Evolutionary conservation across 768 basidiomycete genomes (phyloP).

Genomic region (Lactarius hatsudake): DNA sequence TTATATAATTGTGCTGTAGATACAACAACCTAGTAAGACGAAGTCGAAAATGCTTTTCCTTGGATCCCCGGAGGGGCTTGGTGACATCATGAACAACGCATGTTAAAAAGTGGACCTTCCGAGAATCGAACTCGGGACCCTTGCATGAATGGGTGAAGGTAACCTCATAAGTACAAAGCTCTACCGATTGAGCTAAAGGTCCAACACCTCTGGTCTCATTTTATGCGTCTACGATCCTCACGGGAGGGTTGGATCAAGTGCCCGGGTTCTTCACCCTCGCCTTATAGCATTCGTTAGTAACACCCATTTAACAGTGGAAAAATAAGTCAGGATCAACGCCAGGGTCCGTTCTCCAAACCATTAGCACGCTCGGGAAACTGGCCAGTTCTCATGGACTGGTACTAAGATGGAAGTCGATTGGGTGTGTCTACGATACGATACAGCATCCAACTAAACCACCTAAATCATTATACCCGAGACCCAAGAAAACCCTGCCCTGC

Average conservation of each 20-base stretch:
- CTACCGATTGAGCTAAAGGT: conserved; percentile 62
- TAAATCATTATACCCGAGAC: conserved; percentile 2
- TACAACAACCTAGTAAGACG: not conserved
- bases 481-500: not conserved
- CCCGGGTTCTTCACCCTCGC: not conserved
- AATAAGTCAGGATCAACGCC: not conserved
- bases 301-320: not conserved
- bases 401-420: not conserved
- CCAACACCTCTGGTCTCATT: conserved; percentile 26
- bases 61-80: not conserved
- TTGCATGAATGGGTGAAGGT: conserved; percentile 46
- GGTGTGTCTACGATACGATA: conserved; percentile 6
- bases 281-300: not conserved
- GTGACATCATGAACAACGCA: not conserved
- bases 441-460: conserved; percentile 8
- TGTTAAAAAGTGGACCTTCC: conserved; percentile 51
- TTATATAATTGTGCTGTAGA: not conserved
- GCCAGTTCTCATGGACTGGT: not conserved
- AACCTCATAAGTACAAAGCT: conserved; percentile 63
- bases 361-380: not conserved
- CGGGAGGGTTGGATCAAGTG: not conserved
- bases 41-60: not conserved
- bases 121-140: conserved; percentile 64
- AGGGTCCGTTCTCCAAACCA: not conserved
- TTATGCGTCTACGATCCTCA: conserved; percentile 2